These are phyloP conservation scores for Aspergillus tamarii DNA, from an alignment of 2,329 filamentous ascomycete genomes.

Conservation along the genomic window DNA sequence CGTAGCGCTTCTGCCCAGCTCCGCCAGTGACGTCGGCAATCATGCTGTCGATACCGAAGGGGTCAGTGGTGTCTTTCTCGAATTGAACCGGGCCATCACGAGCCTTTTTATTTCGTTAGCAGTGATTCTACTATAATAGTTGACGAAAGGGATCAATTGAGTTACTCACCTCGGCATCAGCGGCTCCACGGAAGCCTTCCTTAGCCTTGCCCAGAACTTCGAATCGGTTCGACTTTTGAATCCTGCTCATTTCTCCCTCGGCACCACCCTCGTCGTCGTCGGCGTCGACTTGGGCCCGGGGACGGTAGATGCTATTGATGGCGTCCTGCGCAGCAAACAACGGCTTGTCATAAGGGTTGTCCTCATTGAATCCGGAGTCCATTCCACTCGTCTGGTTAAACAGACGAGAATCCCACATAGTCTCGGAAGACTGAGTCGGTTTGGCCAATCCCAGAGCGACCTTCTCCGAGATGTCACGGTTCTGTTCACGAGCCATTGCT, in stretches of 20 bases:
- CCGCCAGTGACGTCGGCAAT: conserved; percentile 71
- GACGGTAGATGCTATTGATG: conserved; percentile 90
- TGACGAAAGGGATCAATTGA: conserved; percentile 4
- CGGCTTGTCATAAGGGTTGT: conserved; percentile 96
- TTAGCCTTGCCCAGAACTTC: conserved; percentile 82
- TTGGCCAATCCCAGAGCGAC: conserved; percentile 93
- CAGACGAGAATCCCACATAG: conserved; percentile 94
- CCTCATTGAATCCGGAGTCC: conserved; percentile 91
- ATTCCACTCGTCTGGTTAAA: conserved; percentile 96
- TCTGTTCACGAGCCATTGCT: conserved; percentile 91
- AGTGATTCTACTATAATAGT: not conserved
- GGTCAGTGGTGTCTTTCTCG: conserved; percentile 83
- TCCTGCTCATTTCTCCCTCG: conserved; percentile 81
- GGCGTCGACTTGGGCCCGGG: conserved; percentile 70
- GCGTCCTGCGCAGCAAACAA: conserved; percentile 95
- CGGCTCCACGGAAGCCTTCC: conserved; percentile 84
- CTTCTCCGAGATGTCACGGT: conserved; percentile 96
- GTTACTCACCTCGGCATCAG: conserved; percentile 72
- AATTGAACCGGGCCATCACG: conserved; percentile 94
- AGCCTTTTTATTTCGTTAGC: conserved; percentile 50
- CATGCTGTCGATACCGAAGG: conserved; percentile 94
- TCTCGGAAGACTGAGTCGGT: conserved; percentile 86
- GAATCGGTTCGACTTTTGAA: conserved; percentile 83
- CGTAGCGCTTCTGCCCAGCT: conserved; percentile 52
- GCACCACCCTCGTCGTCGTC: conserved; percentile 80